Evolutionary conservation across 805 yeast genomes (phyloP).

Genomic region (Starmera pachycereana): DNA sequence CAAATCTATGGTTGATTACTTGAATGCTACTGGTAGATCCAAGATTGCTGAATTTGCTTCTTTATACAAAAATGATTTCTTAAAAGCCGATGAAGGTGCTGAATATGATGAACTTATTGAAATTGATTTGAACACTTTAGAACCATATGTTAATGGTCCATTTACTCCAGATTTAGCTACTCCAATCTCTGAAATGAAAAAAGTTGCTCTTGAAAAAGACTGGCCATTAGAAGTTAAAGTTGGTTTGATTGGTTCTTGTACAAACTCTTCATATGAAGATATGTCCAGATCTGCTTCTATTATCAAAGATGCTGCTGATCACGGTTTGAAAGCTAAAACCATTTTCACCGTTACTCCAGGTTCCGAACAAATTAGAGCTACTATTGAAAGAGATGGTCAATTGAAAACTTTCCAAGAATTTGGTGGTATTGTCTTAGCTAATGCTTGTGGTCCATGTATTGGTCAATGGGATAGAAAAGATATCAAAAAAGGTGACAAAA

Average conservation of each 20-base stretch:
- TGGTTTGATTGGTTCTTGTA: constrained; percentile 96
- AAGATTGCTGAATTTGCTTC: constrained; percentile 79
- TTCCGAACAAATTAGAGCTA: constrained; percentile 96
- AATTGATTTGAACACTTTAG: constrained; percentile 79
- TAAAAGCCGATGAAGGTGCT: constrained; percentile 85
- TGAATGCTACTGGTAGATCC: constrained; percentile 77
- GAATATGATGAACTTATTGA: constrained; percentile 91
- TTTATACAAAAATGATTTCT: constrained; percentile 46
- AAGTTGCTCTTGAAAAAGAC: constrained; percentile 69
- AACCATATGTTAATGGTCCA: constrained; percentile 96
- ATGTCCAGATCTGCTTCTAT: constrained; percentile 95
- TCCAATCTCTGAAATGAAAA: constrained; percentile 80
- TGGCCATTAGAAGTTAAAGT: constrained; percentile 94
- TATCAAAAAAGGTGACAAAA: constrained; percentile 87
- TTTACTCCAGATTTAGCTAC: constrained; percentile 98
- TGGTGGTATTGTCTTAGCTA: constrained; percentile 92
- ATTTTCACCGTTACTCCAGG: constrained; percentile 95
- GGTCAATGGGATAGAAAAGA: constrained; percentile 98
- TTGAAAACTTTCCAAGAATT: constrained; percentile 79
- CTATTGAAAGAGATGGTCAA: constrained; percentile 94
- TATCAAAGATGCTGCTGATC: constrained; percentile 80
- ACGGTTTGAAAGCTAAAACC: constrained; percentile 86
- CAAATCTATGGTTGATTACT: constrained; percentile 78
- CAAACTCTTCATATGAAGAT: constrained; percentile 97
- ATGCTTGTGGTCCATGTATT: constrained; percentile 99